A percentile compares a stretch with the other conserved stretches of the same genome.
Conservation (phyloP, 495 filamentous ascomycete species). For the Cercophora samala region DNA sequence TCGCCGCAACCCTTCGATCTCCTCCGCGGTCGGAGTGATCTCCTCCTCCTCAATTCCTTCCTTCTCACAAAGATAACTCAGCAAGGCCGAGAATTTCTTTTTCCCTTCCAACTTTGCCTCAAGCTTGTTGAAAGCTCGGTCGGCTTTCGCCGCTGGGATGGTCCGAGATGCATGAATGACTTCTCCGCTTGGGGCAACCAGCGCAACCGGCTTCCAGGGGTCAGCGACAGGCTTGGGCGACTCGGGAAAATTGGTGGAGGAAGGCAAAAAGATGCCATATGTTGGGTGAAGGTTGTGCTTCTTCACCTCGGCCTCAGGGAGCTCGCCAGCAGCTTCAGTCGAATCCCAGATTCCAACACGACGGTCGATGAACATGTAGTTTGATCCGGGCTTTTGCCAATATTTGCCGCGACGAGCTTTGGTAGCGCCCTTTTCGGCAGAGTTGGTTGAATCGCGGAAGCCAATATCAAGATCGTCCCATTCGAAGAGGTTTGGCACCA, state of each 20-base stretch:
- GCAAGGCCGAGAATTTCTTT: slow-evolving; percentile 17
- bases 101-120: slow-evolving; percentile 22
- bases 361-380: slow-evolving; percentile 43
- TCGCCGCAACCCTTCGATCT: slow-evolving; percentile 32
- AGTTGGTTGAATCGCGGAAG: slow-evolving; percentile 50
- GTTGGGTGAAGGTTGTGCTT: slow-evolving; percentile 45
- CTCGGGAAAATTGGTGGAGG: slow-evolving; percentile 39
- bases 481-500: slow-evolving; percentile 38
- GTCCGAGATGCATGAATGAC: slow-evolving; percentile 42
- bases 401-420: slow-evolving; percentile 40
- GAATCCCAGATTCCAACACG: slow-evolving; percentile 42
- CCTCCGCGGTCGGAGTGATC: slow-evolving; percentile 33
- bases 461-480: slow-evolving; percentile 46
- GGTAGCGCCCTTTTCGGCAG: slow-evolving; percentile 39
- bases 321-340: slow-evolving; percentile 37
- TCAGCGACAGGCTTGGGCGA: slow-evolving; percentile 29
- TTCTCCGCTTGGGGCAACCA: slow-evolving; percentile 34
- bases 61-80: slow-evolving; percentile 31
- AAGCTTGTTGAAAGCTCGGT: slow-evolving; percentile 25
- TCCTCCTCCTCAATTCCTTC: slow-evolving; percentile 36
- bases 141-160: slow-evolving; percentile 33
- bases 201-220: slow-evolving; percentile 37
- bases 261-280: slow-evolving; percentile 40
- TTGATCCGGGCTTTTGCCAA: slow-evolving; percentile 40
- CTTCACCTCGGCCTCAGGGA: slow-evolving; percentile 41